Percentiles rank a stretch among this genome's conserved stretches.
Conservation (phyloP, 2,329 filamentous ascomycete genomes). For the Pseudocercospora fijiensis region DNA sequence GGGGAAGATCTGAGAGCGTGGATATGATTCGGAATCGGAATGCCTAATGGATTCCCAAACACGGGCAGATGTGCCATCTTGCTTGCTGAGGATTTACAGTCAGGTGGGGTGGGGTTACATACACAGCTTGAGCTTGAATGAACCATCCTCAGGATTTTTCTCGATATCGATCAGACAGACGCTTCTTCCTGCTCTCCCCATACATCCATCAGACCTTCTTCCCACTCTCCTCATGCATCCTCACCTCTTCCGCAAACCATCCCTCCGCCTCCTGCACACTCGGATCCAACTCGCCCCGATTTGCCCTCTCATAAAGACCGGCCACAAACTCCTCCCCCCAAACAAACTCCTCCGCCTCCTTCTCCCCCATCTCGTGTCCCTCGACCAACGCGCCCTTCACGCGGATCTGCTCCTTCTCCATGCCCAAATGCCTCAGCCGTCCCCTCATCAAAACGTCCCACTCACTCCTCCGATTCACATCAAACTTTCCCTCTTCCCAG, state of each 20-base stretch:
- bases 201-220: neutral
- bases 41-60: no score
- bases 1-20: slow-evolving; percentile 9
- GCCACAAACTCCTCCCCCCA: neutral
- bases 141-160: no score
- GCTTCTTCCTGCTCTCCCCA: no score
- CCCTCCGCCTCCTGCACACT: neutral
- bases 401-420: neutral
- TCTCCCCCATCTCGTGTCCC: neutral
- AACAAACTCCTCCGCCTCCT: neutral
- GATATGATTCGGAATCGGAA: no score
- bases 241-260: neutral
- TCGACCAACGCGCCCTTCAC: neutral
- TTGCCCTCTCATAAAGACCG: neutral
- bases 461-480: neutral
- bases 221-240: neutral
- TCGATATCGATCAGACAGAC: no score
- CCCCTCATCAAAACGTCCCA: neutral
- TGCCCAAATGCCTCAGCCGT: neutral
- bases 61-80: no score
- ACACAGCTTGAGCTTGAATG: no score
- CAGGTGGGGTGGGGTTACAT: no score
- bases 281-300: neutral
- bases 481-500: neutral
- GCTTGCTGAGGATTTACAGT: no score